Evolutionary conservation across 352 stramenopile genomes (phyloP).

Genomic region (Pythium angustatum): DNA sequence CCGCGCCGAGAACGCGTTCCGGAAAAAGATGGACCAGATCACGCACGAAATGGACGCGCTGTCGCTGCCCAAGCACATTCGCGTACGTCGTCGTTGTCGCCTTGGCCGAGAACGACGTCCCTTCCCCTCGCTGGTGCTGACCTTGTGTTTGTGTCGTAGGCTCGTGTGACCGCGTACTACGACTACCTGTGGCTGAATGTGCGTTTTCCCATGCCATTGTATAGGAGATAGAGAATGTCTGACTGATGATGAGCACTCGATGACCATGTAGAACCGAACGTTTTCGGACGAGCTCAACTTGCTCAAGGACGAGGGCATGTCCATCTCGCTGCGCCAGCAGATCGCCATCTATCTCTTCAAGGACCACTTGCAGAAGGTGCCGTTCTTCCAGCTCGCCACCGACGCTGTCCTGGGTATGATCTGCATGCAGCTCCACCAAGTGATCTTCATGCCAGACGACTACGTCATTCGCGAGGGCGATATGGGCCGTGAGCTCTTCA

Average conservation of each 20-base stretch:
- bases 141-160: slow-evolving; percentile 15
- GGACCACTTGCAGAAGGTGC: slow-evolving; percentile 67
- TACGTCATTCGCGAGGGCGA: slow-evolving; percentile 66
- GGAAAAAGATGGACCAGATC: slow-evolving; percentile 76
- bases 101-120: too few relatives aligned
- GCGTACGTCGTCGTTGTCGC: slow-evolving; percentile 40
- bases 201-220: background rate
- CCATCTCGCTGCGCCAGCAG: slow-evolving; percentile 48
- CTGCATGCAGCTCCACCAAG: slow-evolving; percentile 64
- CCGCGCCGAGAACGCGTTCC: slow-evolving; percentile 60
- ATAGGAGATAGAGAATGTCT: background rate
- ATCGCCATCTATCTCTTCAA: slow-evolving; percentile 76
- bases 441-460: slow-evolving; percentile 70
- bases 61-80: slow-evolving; percentile 49
- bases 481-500: slow-evolving; percentile 69
- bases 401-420: slow-evolving; percentile 68
- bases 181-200: slow-evolving; percentile 74
- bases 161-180: slow-evolving; percentile 60
- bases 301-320: slow-evolving; percentile 69
- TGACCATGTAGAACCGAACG: slow-evolving; percentile 49
- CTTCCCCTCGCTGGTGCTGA: too few relatives aligned
- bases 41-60: slow-evolving; percentile 67
- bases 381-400: slow-evolving; percentile 67
- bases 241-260: too few relatives aligned
- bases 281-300: slow-evolving; percentile 61